Base-by-base conservation (phyloP, 1,284 basidiomycete genomes). In the Phylloboletellus chloephorus region DNA sequence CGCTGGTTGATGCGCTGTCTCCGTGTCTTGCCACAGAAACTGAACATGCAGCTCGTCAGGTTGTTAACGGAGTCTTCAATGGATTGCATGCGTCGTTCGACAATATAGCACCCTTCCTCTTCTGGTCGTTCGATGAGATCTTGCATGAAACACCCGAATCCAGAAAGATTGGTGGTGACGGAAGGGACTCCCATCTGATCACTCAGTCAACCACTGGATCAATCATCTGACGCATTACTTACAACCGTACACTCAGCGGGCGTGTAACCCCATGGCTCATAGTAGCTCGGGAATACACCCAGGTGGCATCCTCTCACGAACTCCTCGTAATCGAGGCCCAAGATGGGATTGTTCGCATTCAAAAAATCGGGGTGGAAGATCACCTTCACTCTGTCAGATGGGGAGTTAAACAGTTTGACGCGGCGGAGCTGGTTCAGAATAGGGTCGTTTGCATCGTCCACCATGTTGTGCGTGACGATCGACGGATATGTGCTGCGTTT, bases 291-390 rank as follows among this genome's bases (percentile, higher is more conserved):
- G 78, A 98, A 98, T 26, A 98, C 94, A 47, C 95, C 95, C 46
- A 98, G 69, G 71, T 98, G 95, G 63, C 95, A 98, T 3, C 95
- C 95, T 51, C 95, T 75, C 11, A 98, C 95, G 61, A 98, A 98
- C 69, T 98, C 95, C 65, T 98, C 95, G 62, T 98, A 98, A 64
- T 98, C 95, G 48, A 98, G 74, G 2, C 93, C 93, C 16, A 98
- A 70, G 44, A 98, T 96, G 0, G 95, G 95, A 69, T 98, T 97
- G 69, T 94, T 97, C 45, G 90, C 84, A 68, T 95, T 98, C 60
- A 98, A 67, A 70, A 98, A 98, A 64, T 98, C 95, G 4, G 95
- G 95, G 66, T 98, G 95, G 79, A 98, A 98, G 43, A 98, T 79
- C 60, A 98, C 78, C 73, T 98, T 97, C 65, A 97, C 94, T 39